These are phyloP conservation scores for Mortierella sp. DNA, from an alignment of 371 early-diverging fungal genomes.

Conservation along the genomic window DNA sequence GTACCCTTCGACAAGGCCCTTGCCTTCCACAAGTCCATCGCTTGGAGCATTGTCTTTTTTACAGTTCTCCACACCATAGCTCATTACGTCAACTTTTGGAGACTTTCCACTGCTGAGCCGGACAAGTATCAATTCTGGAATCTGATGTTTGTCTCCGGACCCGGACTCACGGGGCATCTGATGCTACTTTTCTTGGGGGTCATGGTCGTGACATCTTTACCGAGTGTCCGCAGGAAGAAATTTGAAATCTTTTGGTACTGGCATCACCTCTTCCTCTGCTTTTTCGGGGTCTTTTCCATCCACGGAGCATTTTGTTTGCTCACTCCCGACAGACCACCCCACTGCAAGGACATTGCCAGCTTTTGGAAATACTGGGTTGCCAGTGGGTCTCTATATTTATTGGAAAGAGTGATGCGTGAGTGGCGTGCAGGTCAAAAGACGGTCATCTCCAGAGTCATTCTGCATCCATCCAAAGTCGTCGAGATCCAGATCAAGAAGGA, in stretches of 20 bases:
- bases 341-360: constrained; percentile 75
- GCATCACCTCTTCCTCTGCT: constrained; percentile 86
- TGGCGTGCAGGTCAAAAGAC: constrained; percentile 74
- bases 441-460: constrained; percentile 70
- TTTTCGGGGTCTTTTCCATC: constrained; percentile 79
- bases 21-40: constrained; percentile 82
- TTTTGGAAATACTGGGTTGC: constrained; percentile 88
- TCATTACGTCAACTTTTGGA: constrained; percentile 80
- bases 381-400: constrained; percentile 72
- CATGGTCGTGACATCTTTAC: constrained; percentile 77
- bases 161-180: constrained; percentile 84
- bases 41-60: constrained; percentile 79
- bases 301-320: constrained; percentile 90
- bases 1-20: constrained; percentile 85
- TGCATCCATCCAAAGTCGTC: constrained; percentile 75
- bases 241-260: constrained; percentile 89
- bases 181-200: constrained; percentile 74
- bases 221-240: constrained; percentile 67
- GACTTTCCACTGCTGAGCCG: constrained; percentile 34
- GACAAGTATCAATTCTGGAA: constrained; percentile 29
- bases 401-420: constrained; percentile 81
- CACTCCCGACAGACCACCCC: constrained; percentile 73
- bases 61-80: constrained; percentile 72
- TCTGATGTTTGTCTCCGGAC: constrained; percentile 69
- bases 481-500: constrained; percentile 79